Evolutionary conservation across 2,329 filamentous ascomycete genomes (phyloP), one percentile per base, ranked within the genome.

Genomic region (Talaromyces sp.): DNA sequence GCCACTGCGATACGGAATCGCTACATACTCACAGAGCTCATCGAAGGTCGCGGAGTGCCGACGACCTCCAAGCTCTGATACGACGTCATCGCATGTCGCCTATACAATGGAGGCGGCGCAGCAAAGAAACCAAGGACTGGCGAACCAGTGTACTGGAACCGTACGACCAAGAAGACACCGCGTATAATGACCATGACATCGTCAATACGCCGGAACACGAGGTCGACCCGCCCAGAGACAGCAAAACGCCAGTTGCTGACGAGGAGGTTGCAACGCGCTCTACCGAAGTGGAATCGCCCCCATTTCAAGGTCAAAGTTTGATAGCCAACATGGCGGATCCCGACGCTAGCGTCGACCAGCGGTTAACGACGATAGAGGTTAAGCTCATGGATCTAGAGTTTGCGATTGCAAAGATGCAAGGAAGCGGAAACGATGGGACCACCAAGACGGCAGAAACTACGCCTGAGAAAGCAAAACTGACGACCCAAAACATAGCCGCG

Each of bases 341-440:
- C 59, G 75, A 76, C 22, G 67, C 73, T 19, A 76, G 72, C 3
- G 66, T 81, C 1, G 78, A 80, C 60, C 78, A 81, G 59, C 73
- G 80, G 54, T 64, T 82, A n/a, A 77, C 77, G 36, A 81, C 79
- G 0, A 68, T 82, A 7, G 80, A 82, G 63, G 79, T 82, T 25
- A 82, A 82, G 63, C 67, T 81, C 56, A 80, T 81, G 64, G 80
- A 81, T 55, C 71, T 82, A 4, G 80, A 82, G 64, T 79, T 80
- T 60, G 80, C 80, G 5, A 78, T 82, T 62, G 77, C 78, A 1
- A 77, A 79, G 58, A 72, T 82, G 62, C 80, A 81, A 65, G 75
- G 71, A 54, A 58, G 71, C 65, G 32, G 65, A 70, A 13, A 61
- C 67, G 42, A 68, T 68, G 25, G 63, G 65, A 6, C 53, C 55